These are phyloP conservation scores for Hura crepitans DNA, from an alignment of 441 rosid genomes.

Conservation along the genomic window DNA sequence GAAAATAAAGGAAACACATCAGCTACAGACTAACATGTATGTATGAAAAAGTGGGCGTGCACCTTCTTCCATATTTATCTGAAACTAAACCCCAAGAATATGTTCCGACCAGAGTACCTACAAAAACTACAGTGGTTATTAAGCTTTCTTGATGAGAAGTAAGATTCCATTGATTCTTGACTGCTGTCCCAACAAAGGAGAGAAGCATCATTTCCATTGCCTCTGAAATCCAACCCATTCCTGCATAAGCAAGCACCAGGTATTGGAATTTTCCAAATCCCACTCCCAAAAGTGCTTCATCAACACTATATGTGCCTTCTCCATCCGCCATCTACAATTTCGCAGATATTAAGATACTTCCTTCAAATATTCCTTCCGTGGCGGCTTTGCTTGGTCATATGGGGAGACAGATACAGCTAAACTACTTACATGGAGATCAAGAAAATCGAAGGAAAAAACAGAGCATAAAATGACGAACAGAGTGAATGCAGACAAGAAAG, in stretches of 20 bases:
- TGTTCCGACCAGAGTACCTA: constrained; percentile 86
- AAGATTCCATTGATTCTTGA: constrained; percentile 65
- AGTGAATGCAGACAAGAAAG: no score
- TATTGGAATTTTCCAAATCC: constrained; percentile 87
- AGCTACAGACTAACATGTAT: not conserved
- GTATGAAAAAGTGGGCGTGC: constrained; percentile 3
- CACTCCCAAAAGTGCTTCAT: constrained; percentile 70
- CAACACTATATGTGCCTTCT: constrained; percentile 66
- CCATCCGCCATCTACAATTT: constrained; percentile 54
- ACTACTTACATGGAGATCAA: no score
- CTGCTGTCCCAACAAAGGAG: constrained; percentile 82
- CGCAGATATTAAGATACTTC: not conserved
- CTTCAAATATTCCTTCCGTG: no score
- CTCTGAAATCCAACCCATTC: constrained; percentile 88
- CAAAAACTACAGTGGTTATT: constrained; percentile 72
- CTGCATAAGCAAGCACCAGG: constrained; percentile 72
- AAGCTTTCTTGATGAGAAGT: constrained; percentile 68
- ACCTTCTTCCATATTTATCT: constrained; percentile 82
- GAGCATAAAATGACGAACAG: no score
- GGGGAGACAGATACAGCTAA: no score
- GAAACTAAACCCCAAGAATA: constrained; percentile 87
- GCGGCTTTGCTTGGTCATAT: no score
- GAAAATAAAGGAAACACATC: constrained; percentile 1
- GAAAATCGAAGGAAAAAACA: no score
- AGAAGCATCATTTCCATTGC: constrained; percentile 99